Evolutionary conservation across 306 rosid species (phyloP), one percentile per base, ranked within the genome.

Genomic region (Lotus japonicus): DNA sequence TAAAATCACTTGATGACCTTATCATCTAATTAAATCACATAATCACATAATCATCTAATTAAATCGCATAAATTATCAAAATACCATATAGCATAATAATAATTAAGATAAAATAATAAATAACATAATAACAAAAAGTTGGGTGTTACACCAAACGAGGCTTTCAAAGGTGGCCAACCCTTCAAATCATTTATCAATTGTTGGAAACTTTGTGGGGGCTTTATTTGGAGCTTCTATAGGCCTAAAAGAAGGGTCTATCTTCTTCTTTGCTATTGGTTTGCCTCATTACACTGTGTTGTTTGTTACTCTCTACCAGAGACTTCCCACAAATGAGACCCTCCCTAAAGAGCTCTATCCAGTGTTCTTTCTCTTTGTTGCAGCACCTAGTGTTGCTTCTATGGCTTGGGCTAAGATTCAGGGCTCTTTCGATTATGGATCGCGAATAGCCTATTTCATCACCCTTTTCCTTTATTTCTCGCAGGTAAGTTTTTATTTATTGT

Each of bases 321-420:
- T 92, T 21, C 91, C 95, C 7, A 87, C 98, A 41, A 89, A 86
- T 73, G 92, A 81, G 78, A 86, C 98, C 8, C 86, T 92, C 35
- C 98, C 98, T 5, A 92, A 92, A 80, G 98, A 92, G 35, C 84
- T 89, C 1, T 96, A 92, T 72, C 98, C 96, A 1, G 98, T 92
- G 4, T 92, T 92, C 84, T 87, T 89, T 61, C 83, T 92, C 9
- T 92, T 92, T 80, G 95, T 92, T 46, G 98, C 98, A 18, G 91
- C 95, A 45, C 98, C 98, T n/a, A 92, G 96, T 28, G 89, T 84
- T 42, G 98, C 98, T 35, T 92, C 98, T 26, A 87, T 86, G 96
- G 91, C 98, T 2, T 92, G 96, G 96, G 86, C 92, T 52, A 89
- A 10, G 58, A 81, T 92, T 52, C 96, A 89, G 76, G 98, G 96